phyloP scores from a whole-genome alignment of 495 filamentous ascomycete species.

The Polyplosphaeria fusca region DNA sequence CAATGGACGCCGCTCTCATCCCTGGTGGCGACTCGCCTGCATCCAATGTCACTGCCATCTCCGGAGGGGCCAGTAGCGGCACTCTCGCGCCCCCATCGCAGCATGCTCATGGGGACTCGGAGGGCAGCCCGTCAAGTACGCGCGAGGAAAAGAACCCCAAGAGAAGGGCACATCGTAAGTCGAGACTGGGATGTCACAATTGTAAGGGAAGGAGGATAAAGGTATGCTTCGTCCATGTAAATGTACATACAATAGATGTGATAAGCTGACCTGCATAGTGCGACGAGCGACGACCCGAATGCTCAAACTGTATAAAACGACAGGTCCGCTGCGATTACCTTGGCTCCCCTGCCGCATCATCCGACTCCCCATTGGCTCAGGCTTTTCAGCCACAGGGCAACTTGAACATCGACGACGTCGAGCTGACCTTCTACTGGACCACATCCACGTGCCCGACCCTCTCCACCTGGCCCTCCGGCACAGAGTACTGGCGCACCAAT shows the following conservation, averaged over 20 bases:
- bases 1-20: no score
- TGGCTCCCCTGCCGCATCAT: background rate
- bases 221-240: background rate
- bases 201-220: conserved; percentile 12
- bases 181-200: conserved; percentile 3
- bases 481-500: conserved; percentile 2
- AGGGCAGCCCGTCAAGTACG: no score
- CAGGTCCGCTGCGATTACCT: conserved; percentile 8
- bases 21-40: no score
- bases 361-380: background rate
- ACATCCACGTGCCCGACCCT: conserved; percentile 10
- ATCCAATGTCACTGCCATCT: no score
- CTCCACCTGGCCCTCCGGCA: background rate
- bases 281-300: conserved; percentile 7
- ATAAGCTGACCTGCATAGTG: background rate
- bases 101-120: no score
- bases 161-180: conserved; percentile 9
- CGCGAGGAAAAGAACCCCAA: background rate
- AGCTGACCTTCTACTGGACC: conserved; percentile 10
- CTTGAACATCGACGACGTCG: conserved; percentile 1
- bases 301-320: conserved; percentile 5
- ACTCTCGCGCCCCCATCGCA: no score
- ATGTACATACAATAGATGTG: background rate
- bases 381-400: background rate
- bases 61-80: no score